Base-by-base conservation (phyloP, 805 yeast species). In the Blastobotrys mokoenaii region DNA sequence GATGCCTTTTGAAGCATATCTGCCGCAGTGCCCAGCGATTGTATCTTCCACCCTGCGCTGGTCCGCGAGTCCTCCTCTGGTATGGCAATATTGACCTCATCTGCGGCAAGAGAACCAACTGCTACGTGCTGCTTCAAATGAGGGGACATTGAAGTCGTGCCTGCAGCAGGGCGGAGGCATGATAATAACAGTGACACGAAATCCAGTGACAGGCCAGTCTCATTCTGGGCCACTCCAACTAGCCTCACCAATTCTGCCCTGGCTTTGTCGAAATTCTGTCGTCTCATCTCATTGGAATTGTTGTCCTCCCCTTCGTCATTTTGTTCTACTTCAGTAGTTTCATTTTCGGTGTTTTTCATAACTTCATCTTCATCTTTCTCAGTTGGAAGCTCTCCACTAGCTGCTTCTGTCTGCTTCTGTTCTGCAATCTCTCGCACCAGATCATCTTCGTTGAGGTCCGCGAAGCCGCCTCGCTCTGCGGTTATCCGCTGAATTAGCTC, bases 71-170 rank as follows among this genome's bases (percentile, higher is more conserved):
- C 64, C 25, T 65, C 65, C 5, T 51, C 61, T 10, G 52, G 50
- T 8, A 51, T 39, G 9, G 56, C 41, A 14, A 50, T 41, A 32
- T 48, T 53, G 15, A 55, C 52, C 4, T 56, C 46, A 40, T 62
- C 68, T 1, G 71, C 66, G 9, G 67, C 65, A 15, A 89, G 67
- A 0, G 95, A 80, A 0, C 90, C 94, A 9, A 82, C 66, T 1
- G 93, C 85, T 0, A 82, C 83, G 45, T 75, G 77, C 54, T 83
- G 82, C 53, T 79, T 76, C 50, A 88, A 66, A 60, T 78, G 88
- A 0, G 94, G 87, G 1, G 96, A 87, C 79, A 90, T 85, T 1
- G 97, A 86, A 2, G 88, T 72, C 30, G 83, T 74, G 2, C 94
- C 95, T 1, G 90, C 83, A 15, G 86, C 85, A 1, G 96, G 96